phyloP scores from a whole-genome alignment of 441 rosid genomes.

The Pelargonium citronellum region DNA sequence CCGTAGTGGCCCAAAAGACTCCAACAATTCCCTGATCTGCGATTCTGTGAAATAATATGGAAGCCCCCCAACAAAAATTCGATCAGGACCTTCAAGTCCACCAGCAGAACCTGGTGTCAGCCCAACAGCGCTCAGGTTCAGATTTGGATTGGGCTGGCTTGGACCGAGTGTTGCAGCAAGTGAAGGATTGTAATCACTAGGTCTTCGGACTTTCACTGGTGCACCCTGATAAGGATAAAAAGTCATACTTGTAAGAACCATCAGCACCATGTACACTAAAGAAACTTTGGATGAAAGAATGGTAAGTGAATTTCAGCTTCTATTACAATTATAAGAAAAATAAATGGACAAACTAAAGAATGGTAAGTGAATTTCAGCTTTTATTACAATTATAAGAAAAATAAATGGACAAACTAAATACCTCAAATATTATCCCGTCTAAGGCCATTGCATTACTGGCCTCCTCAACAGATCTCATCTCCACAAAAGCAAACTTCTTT shows the following conservation, averaged over 20 bases:
- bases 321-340: background rate
- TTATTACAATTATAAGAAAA: background rate
- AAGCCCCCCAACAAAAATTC: slow-evolving; percentile 34
- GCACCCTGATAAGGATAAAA: slow-evolving; percentile 24
- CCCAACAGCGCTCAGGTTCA: slow-evolving; percentile 34
- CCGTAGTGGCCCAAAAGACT: slow-evolving; percentile 34
- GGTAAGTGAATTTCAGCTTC: background rate
- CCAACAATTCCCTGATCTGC: slow-evolving; percentile 30
- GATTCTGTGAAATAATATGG: slow-evolving; percentile 34
- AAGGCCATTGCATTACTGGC: slow-evolving; percentile 49
- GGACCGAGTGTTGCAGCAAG: slow-evolving; percentile 37
- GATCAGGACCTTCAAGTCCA: slow-evolving; percentile 34
- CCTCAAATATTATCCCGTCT: slow-evolving; percentile 48
- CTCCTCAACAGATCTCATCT: slow-evolving; percentile 48
- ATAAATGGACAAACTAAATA: slow-evolving; percentile 6
- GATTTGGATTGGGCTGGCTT: slow-evolving; percentile 29
- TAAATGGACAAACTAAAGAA: background rate
- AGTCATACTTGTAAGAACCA: background rate
- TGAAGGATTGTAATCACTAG: slow-evolving; percentile 33
- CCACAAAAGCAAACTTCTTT: slow-evolving; percentile 49
- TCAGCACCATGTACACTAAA: background rate
- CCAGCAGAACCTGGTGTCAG: slow-evolving; percentile 28
- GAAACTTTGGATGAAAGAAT: background rate
- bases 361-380: background rate
- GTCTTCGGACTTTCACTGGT: slow-evolving; percentile 33